These are phyloP conservation scores for Zangia roseola DNA, from an alignment of 768 basidiomycete species.

Conservation along the genomic window DNA sequence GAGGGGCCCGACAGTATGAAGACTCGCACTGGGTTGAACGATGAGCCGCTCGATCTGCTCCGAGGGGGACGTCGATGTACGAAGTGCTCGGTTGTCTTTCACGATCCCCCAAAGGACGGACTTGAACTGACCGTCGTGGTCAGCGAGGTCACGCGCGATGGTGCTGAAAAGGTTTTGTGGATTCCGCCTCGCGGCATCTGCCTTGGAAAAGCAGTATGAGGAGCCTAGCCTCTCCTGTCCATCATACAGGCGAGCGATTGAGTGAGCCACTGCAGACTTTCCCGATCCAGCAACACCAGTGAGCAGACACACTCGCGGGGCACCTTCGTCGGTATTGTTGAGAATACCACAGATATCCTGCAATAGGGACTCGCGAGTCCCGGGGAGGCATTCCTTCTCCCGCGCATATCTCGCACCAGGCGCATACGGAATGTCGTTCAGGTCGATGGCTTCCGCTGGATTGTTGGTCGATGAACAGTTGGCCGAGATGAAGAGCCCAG, in stretches of 20 bases:
- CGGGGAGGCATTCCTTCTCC: constrained; percentile 1
- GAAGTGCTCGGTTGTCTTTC: not conserved
- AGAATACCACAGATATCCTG: constrained; percentile 2
- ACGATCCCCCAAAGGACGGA: not conserved
- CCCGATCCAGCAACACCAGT: constrained; percentile 14
- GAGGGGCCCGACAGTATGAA: too few species aligned
- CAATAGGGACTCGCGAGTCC: constrained; percentile 2
- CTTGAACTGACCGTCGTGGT: not conserved
- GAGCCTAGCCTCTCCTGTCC: constrained; percentile 21
- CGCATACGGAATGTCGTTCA: constrained; percentile 7
- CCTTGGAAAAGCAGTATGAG: constrained; percentile 18
- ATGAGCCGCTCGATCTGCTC: not conserved
- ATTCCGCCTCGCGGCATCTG: constrained; percentile 2
- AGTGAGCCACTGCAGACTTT: not conserved
- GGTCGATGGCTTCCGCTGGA: not conserved
- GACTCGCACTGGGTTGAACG: too few species aligned
- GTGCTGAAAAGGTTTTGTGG: constrained; percentile 22
- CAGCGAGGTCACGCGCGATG: not conserved
- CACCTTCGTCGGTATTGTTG: not conserved
- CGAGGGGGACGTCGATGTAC: not conserved
- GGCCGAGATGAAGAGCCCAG: not conserved
- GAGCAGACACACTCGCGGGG: constrained; percentile 15
- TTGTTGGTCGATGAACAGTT: not conserved
- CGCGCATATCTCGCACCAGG: constrained; percentile 4
- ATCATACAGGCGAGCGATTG: constrained; percentile 6